Evolutionary conservation across 225 moss, liverwort and hornwort species (phyloP), one percentile per base, ranked within the genome.

Genomic region (Bryoerythrophyllum caledonicum): DNA sequence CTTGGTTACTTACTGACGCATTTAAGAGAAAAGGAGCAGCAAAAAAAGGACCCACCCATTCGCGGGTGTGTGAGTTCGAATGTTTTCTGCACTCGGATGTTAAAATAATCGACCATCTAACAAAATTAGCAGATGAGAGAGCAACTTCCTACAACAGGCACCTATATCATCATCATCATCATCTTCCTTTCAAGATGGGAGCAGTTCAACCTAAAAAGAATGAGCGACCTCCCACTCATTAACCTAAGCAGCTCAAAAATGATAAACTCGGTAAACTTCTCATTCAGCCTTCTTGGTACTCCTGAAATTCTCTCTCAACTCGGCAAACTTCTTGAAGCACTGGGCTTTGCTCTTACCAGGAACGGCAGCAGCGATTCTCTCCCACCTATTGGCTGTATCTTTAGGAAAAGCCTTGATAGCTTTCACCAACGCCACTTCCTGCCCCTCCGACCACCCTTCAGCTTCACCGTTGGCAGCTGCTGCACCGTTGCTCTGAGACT

Each of bases 381-480:
- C 96, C 94, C 96, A 97, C 83, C 96, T 90, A 17, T 83, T 92
- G 6, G 76, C 59, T 3, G 85, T 85, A 28, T 94, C 92, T 77
- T 94, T 96, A 0, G 92, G 90, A 24, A 97, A 97, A n/a, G 89
- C 88, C 82, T 93, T 97, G 62, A 91, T 83, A 13, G 96, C 92
- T 78, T 94, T 92, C 32, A 93, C 94, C 38, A 94, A 78, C 26
- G 96, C 92, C 34, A 92, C 80, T 79, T 90, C 92, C 86, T 97
- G 94, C 61, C 67, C 71, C 75, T 97, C 92, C 7, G 96, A 82
- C 96, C 96, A 94, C 28, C 51, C 46, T 19, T 97, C 94, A 26
- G 76, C 81, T 41, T 90, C 91, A 26, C 88, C 88, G 72, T 88
- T 92, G 30, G 69, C 74, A 72, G 44, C 44, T 14, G 63, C 67